phyloP scores from a whole-genome alignment of 1,284 basidiomycete species.

The Moniliella sp. region DNA sequence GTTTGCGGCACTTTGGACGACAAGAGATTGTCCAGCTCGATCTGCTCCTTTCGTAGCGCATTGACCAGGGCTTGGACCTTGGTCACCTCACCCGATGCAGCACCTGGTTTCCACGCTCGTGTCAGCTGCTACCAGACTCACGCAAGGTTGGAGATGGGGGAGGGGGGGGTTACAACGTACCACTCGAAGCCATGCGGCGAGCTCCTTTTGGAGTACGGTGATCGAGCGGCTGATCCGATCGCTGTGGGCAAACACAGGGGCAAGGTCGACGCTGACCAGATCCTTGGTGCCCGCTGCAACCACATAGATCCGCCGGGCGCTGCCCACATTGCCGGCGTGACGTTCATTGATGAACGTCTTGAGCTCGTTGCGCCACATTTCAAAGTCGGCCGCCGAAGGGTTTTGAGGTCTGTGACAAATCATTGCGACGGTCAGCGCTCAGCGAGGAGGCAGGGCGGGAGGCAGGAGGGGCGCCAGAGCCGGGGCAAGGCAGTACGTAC shows the following conservation, averaged over 20 bases:
- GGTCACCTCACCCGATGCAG: no score
- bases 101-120: no score
- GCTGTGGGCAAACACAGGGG: constrained; percentile 10
- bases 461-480: background rate
- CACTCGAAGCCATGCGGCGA: no score
- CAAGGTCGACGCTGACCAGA: constrained; percentile 13
- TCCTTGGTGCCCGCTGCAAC: constrained; percentile 10
- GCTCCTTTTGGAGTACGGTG: constrained; percentile 5
- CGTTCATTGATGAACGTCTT: constrained; percentile 23
- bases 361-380: constrained; percentile 18
- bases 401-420: constrained; percentile 16
- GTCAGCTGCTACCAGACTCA: no score
- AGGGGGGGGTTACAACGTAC: no score
- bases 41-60: no score
- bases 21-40: no score
- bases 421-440: background rate
- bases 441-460: background rate
- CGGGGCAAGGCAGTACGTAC: constrained; percentile 3
- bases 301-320: constrained; percentile 11
- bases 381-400: constrained; percentile 23
- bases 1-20: no score
- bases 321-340: constrained; percentile 2
- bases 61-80: no score
- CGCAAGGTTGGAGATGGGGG: no score
- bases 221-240: constrained; percentile 14